Evolutionary conservation across 768 basidiomycete genomes (phyloP), one percentile per base, ranked within the genome.

Genomic region (Serendipita indica): DNA sequence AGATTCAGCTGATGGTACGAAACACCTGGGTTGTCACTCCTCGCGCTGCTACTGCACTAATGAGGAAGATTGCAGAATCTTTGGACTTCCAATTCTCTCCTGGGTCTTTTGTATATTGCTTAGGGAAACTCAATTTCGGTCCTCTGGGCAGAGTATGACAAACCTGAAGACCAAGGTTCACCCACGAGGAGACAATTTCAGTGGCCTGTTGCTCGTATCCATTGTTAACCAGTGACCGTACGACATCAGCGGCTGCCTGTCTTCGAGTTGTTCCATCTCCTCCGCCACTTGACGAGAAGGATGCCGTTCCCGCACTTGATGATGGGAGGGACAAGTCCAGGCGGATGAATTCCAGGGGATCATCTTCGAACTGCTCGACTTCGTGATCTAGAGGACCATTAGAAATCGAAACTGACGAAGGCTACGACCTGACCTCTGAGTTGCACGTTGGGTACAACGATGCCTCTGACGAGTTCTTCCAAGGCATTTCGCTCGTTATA

Each of bases 281-380:
- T 66, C 71, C 57, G 3, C 70, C 72, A 14, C 28, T 13, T 33
- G 20, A 32, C 22, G 49, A 54, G 49, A 12, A n/a, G 10, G 35
- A 37, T 37, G 35, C 35, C 35, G n/a, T 37, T 37, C 35, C 35
- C 32, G 27, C 0, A 68, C 75, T 69, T 59, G 85, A 72, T 58
- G 82, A 58, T 75, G 77, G 65, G 6, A 79, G 72, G 13, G 91
- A 77, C 27, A 94, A 74, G 65, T 94, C 91, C 39, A 89, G 77
- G 20, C 90, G 83, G 64, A 97, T 88, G 68, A 86, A 98, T 67
- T 98, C 94, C 35, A 94, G 78, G 0, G 96, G 93, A 63, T 96
- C 93, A 61, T 98, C 96, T 70, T 96, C 92, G 65, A 99, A 98
- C 69, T 91, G 84, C 65, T 99, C 96, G 54, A 89, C 77, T 59